Evolutionary conservation across 257 asterid genomes (phyloP).

Genomic region (Henckelia pumila): DNA sequence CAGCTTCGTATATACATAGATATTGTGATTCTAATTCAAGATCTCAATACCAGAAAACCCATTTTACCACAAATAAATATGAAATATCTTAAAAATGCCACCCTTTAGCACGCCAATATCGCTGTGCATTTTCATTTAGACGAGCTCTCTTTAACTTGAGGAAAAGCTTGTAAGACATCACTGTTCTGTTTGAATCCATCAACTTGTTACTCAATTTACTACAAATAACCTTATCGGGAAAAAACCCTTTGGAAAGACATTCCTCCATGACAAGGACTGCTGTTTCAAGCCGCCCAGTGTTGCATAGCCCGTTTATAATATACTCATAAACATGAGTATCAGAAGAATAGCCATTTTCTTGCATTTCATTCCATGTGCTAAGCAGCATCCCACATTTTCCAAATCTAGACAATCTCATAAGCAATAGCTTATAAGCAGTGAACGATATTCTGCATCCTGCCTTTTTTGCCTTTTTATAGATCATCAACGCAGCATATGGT

Average conservation of each 20-base stretch:
- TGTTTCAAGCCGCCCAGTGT: slow-evolving; percentile 70
- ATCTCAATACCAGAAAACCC: too few species aligned
- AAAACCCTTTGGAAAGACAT: slow-evolving; percentile 57
- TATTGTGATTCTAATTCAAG: too few species aligned
- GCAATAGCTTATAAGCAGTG: slow-evolving; percentile 65
- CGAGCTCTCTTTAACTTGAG: slow-evolving; percentile 71
- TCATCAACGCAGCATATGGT: slow-evolving; percentile 84
- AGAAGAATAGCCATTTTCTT: slow-evolving; percentile 63
- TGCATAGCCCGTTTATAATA: slow-evolving; percentile 73
- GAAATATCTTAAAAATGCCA: slow-evolving; percentile 64
- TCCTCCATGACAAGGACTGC: slow-evolving; percentile 80
- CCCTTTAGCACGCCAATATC: slow-evolving; percentile 85
- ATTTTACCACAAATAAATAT: not conserved
- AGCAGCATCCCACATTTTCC: slow-evolving; percentile 85
- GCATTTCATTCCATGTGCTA: slow-evolving; percentile 78
- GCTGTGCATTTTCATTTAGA: slow-evolving; percentile 58
- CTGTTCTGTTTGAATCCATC: slow-evolving; percentile 62
- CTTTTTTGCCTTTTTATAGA: slow-evolving; percentile 74
- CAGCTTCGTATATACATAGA: too few species aligned
- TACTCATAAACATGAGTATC: slow-evolving; percentile 77
- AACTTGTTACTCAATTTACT: slow-evolving; percentile 75
- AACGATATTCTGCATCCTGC: slow-evolving; percentile 65
- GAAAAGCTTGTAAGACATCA: slow-evolving; percentile 67
- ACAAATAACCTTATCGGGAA: slow-evolving; percentile 68
- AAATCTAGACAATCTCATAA: slow-evolving; percentile 75